Conservation (phyloP, 164 flowering plant genomes). For the Aristolochia contorta region DNA sequence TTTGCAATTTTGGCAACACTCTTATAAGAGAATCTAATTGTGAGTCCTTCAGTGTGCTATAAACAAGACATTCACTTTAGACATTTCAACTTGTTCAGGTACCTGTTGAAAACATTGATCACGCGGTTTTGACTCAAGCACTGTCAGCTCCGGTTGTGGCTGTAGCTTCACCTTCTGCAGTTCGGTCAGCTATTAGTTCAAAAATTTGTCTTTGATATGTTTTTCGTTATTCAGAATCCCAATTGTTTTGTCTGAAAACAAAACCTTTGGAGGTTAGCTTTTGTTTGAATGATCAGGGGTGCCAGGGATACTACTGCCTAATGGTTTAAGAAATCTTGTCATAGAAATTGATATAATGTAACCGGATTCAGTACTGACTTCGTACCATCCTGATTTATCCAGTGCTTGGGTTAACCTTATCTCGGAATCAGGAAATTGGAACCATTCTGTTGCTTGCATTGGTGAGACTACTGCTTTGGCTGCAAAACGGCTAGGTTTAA, state of each 20-base stretch:
- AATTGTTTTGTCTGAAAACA: too few species aligned
- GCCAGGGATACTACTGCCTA: too few species aligned
- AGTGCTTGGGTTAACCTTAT: conserved; percentile 79
- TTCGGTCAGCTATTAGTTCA: conserved; percentile 32
- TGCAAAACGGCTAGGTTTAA: conserved; percentile 62
- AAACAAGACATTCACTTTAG: too few species aligned
- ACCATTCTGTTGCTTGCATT: conserved; percentile 76
- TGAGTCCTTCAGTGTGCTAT: too few species aligned
- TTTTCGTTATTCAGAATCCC: not conserved
- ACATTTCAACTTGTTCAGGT: conserved; percentile 23
- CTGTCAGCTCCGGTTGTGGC: conserved; percentile 72
- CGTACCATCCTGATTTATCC: conserved; percentile 2
- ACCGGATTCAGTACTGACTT: too few species aligned
- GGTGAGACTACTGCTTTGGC: conserved; percentile 92
- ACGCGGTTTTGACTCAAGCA: conserved; percentile 42
- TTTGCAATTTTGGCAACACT: too few species aligned
- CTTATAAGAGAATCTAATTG: too few species aligned
- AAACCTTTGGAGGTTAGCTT: too few species aligned
- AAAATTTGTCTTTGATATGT: not conserved
- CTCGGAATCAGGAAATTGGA: conserved; percentile 44
- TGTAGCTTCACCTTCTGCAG: conserved; percentile 90
- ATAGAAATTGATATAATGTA: too few species aligned
- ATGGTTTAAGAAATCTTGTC: too few species aligned
- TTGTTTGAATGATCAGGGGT: too few species aligned
- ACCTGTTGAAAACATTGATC: conserved; percentile 62